These are phyloP conservation scores for Tuber microsphaerosporum DNA, from an alignment of 495 filamentous ascomycete genomes.

Conservation along the genomic window DNA sequence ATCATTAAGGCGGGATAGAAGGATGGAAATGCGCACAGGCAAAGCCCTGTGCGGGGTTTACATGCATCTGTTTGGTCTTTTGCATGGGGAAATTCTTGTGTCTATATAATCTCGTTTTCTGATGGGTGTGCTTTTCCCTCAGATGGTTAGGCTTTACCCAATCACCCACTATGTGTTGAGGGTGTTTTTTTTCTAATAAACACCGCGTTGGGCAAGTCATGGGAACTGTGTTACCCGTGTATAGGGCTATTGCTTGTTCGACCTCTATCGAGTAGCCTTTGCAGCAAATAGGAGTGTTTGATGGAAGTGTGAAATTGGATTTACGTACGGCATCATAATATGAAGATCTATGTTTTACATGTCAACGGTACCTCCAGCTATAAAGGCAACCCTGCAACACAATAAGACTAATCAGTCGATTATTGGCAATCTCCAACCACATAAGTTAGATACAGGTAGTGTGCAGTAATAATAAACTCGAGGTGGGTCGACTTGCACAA, in stretches of 20 bases:
- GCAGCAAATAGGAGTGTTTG: background rate
- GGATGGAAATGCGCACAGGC: background rate
- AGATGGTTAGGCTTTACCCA: background rate
- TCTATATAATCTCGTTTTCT: background rate
- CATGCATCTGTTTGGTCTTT: background rate
- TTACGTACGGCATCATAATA: no score
- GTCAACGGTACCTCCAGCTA: background rate
- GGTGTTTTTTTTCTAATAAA: background rate
- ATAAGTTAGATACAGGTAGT: background rate
- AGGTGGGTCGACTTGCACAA: background rate
- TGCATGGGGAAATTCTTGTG: background rate
- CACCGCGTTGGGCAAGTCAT: background rate
- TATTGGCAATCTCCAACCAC: background rate
- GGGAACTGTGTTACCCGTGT: background rate
- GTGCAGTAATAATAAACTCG: no score
- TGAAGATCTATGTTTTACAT: no score
- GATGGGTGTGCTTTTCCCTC: background rate
- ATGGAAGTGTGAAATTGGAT: background rate
- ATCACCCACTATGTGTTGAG: background rate
- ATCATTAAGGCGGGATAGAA: background rate
- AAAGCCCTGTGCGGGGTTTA: background rate
- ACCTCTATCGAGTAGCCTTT: background rate
- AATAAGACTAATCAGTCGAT: background rate
- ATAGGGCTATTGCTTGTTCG: background rate
- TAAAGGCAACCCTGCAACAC: background rate